Conservation (phyloP, 2,329 filamentous ascomycete genomes). For the Scopulariopsis brevicaulis region DNA sequence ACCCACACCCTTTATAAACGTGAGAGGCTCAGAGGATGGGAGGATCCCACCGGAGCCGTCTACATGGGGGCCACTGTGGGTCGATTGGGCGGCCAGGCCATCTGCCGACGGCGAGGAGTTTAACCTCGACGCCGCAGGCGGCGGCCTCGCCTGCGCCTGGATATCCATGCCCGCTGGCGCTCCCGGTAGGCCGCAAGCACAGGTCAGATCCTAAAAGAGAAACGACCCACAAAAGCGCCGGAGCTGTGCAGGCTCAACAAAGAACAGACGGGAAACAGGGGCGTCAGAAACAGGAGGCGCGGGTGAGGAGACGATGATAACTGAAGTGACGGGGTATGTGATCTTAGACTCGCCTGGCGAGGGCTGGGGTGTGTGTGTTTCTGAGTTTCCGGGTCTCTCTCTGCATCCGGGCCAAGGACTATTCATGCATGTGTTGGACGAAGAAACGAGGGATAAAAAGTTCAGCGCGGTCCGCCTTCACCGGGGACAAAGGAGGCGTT, state of each 20-base stretch:
- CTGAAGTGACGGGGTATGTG: not conserved
- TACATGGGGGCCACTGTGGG: not conserved
- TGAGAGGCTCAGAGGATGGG: not conserved
- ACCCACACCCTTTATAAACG: constrained; percentile 1
- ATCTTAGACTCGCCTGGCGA: not conserved
- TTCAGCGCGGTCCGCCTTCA: not conserved
- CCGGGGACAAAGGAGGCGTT: not conserved
- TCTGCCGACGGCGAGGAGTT: not conserved
- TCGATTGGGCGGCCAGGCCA: not conserved
- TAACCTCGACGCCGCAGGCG: not conserved
- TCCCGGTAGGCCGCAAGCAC: not conserved
- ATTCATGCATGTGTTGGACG: not conserved
- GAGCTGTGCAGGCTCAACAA: not conserved
- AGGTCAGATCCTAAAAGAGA: not conserved
- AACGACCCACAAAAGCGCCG: not conserved
- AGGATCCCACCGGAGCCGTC: not conserved
- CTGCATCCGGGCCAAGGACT: not conserved
- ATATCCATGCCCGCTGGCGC: constrained; percentile 2
- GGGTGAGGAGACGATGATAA: not conserved
- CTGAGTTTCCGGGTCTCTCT: not conserved
- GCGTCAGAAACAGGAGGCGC: not conserved
- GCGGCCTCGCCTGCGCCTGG: not conserved
- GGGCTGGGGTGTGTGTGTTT: not conserved
- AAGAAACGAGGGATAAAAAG: not conserved
- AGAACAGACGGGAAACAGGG: not conserved